These are phyloP conservation scores for Talaromyces thailandensis DNA, from an alignment of 495 filamentous ascomycete genomes.

Conservation along the genomic window DNA sequence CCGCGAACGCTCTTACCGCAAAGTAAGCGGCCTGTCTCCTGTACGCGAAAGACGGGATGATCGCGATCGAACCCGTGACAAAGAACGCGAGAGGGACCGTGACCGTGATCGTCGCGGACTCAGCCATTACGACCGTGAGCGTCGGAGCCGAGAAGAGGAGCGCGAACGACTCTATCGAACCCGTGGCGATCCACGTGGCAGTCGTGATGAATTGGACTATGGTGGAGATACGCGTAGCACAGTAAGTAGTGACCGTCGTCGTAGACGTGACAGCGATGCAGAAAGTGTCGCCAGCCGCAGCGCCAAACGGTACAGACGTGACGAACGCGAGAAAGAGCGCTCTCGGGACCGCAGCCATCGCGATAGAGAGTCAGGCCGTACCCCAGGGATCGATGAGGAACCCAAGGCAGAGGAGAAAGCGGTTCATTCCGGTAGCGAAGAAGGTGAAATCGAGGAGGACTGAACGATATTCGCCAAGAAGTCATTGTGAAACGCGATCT, in stretches of 20 bases:
- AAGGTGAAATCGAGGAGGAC: slow-evolving; percentile 96
- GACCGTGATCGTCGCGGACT: slow-evolving; percentile 38
- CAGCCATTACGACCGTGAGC: slow-evolving; percentile 59
- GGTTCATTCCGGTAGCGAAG: slow-evolving; percentile 82
- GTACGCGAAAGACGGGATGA: slow-evolving; percentile 46
- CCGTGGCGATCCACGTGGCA: slow-evolving; percentile 65
- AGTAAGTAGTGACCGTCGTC: slow-evolving; percentile 45
- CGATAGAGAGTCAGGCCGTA: slow-evolving; percentile 48
- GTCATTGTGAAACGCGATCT: not conserved
- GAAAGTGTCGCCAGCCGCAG: slow-evolving; percentile 60
- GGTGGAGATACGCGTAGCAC: slow-evolving; percentile 65
- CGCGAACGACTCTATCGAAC: slow-evolving; percentile 76
- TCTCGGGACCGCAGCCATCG: slow-evolving; percentile 40
- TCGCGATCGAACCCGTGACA: slow-evolving; percentile 45
- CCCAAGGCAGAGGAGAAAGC: slow-evolving; percentile 55
- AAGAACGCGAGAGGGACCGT: slow-evolving; percentile 45
- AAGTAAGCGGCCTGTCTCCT: slow-evolving; percentile 53
- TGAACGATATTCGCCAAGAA: slow-evolving; percentile 20
- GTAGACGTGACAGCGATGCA: slow-evolving; percentile 64
- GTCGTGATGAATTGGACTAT: slow-evolving; percentile 77
- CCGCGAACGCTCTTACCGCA: slow-evolving; percentile 79
- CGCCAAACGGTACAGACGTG: slow-evolving; percentile 34
- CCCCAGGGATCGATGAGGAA: slow-evolving; percentile 28
- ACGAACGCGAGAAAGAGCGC: slow-evolving; percentile 28
- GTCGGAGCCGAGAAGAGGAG: slow-evolving; percentile 74